A percentile compares a stretch with the other conserved stretches of the same genome.
phyloP scores from a whole-genome alignment of 2,329 filamentous ascomycete species.

The Magnaporthiopsis poae region DNA sequence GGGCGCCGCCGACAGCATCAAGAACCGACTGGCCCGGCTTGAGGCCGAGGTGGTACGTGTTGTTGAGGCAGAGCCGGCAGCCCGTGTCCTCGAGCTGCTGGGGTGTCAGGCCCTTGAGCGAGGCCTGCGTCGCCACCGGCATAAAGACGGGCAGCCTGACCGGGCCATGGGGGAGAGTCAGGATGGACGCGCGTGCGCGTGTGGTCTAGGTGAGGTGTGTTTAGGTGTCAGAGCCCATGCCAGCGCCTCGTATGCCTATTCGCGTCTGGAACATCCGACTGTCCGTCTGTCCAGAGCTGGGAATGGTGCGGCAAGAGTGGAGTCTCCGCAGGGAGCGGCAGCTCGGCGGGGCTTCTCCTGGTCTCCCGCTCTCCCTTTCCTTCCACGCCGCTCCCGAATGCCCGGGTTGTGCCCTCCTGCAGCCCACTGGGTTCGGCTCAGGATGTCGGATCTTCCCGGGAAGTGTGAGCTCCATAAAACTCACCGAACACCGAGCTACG shows the following conservation, averaged over 20 bases:
- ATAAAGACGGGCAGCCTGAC: conserved; percentile 92
- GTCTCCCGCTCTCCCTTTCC: neutral
- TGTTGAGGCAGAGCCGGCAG: conserved; percentile 88
- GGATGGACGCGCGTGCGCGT: conserved; percentile 77
- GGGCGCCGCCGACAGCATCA: conserved; percentile 79
- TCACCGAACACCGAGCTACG: conserved; percentile 17
- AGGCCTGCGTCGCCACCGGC: conserved; percentile 95
- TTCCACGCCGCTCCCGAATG: neutral
- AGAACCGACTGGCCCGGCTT: conserved; percentile 89
- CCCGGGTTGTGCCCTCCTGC: neutral
- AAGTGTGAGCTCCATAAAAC: neutral
- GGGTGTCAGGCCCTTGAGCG: conserved; percentile 85
- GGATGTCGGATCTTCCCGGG: neutral
- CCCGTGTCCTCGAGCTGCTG: conserved; percentile 82
- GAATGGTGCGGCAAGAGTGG: neutral
- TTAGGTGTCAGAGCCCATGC: neutral
- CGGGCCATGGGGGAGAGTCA: conserved; percentile 82
- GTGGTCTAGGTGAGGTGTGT: conserved; percentile 57
- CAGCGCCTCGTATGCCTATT: no score
- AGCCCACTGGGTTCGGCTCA: neutral
- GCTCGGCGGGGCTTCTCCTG: neutral
- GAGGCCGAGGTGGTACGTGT: conserved; percentile 91
- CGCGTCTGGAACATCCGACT: no score
- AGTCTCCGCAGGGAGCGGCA: neutral
- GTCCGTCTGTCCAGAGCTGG: neutral